These are phyloP conservation scores for Peronospora belbahrii DNA, from an alignment of 352 stramenopile species.

Conservation along the genomic window DNA sequence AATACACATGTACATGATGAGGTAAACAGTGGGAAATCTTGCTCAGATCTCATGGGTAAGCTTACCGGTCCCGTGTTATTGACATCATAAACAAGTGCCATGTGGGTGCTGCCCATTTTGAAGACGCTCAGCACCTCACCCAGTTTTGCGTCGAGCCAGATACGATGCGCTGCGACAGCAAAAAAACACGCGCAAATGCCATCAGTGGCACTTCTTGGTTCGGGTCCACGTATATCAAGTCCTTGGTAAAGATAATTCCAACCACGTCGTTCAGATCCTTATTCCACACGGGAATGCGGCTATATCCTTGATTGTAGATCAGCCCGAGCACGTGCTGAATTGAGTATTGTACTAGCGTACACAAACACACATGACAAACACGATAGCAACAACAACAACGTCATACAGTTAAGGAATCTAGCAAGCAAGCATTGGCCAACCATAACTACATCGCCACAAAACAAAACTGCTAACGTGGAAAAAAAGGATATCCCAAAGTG, in stretches of 20 bases:
- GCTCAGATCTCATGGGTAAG: background rate
- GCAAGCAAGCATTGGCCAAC: background rate
- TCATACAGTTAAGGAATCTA: conserved; percentile 26
- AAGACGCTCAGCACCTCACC: conserved; percentile 69
- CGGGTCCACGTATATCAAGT: conserved; percentile 81
- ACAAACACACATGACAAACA: conserved; percentile 4
- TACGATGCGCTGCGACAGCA: conserved; percentile 58
- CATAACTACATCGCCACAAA: no score
- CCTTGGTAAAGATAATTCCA: conserved; percentile 93
- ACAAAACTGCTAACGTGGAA: no score
- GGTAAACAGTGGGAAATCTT: background rate
- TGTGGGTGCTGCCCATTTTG: conserved; percentile 63
- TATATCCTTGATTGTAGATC: conserved; percentile 90
- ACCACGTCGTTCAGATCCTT: conserved; percentile 95
- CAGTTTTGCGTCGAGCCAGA: conserved; percentile 59
- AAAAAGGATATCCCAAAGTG: conserved; percentile 58
- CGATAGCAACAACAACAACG: conserved; percentile 3
- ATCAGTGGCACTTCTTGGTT: conserved; percentile 58
- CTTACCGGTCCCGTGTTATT: conserved; percentile 76
- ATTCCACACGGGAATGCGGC: conserved; percentile 92
- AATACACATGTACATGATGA: background rate
- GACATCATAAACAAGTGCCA: conserved; percentile 69
- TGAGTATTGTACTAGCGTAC: conserved; percentile 42
- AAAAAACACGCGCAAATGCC: conserved; percentile 88
- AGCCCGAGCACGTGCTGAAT: conserved; percentile 49